Base-by-base conservation (phyloP, 768 basidiomycete species). In the Rhodosporidiobolus sp. region DNA sequence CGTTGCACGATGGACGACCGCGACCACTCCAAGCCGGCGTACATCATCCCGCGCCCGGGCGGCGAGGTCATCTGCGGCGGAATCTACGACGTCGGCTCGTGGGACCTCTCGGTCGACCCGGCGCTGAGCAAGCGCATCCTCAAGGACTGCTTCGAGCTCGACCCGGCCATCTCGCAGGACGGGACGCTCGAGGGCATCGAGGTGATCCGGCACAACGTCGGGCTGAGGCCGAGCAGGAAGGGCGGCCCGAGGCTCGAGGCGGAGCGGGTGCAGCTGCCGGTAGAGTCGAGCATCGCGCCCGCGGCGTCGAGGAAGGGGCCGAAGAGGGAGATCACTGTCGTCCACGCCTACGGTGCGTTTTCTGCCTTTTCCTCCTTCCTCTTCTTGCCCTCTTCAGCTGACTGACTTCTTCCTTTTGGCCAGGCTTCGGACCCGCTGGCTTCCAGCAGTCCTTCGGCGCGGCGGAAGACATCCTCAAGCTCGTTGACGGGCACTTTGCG, bases 11-110 rank as follows among this genome's bases (percentile, higher is more conserved):
- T 76, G 75, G 75, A 73, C 48, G 14, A 4, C 16, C 17, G 24
- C 55, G 69, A 75, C 50, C 69, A 59, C 1, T 62, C 63, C 7
- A 78, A 82, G 35, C 79, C 80, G 12, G 84, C 84, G 4, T 89
- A 89, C 79, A 84, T 89, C 74, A 89, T 89, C 74, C 87, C 88
- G 28, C 84, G 88, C 30, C 84, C 87, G 22, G 82, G 79, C 28
- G 83, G 85, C 17, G 78, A 80, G 56, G 83, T 84, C 46, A 82
- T 88, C 64, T 78, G 87, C 22, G 88, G 88, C 19, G 88, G 88
- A 1, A 87, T 85, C 9, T 87, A 84, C 79, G 80, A 85, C 61
- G 67, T 68, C 45, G 83, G 82, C 73, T 83, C 84, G 72, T 86
- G 85, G 84, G 85, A 87, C 75, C 82, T 83, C 11, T 85, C 86